Percentiles rank a stretch among this genome's conserved stretches.
Conservation (phyloP, 106 monocot species). For the Gastrodia elata region DNA sequence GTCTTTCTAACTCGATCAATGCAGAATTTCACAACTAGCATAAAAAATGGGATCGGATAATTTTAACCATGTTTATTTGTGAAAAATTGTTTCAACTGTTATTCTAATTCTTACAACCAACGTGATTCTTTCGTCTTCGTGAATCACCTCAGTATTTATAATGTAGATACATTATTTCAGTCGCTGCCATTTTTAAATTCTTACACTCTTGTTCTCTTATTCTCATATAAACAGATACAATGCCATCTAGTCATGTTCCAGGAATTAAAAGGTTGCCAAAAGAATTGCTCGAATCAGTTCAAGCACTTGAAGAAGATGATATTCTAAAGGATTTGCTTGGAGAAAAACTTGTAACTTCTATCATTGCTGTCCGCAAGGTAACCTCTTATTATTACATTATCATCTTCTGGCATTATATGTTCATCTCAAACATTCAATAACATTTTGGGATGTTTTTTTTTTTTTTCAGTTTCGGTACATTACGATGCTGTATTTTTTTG, state of each 20-base stretch:
- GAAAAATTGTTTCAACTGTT: not conserved
- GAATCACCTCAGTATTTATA: not conserved
- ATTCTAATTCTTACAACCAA: not conserved
- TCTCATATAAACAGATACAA: conserved; percentile 34
- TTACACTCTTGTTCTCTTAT: not conserved
- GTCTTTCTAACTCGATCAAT: too few species aligned
- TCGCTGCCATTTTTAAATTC: not conserved
- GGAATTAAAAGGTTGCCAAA: conserved; percentile 54
- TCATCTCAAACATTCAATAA: not conserved
- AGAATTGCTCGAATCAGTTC: conserved; percentile 62
- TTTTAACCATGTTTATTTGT: not conserved
- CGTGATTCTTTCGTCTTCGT: not conserved
- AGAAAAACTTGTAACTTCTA: conserved; percentile 58
- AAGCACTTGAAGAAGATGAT: conserved; percentile 52
- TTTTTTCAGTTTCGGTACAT: not conserved
- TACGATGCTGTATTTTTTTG: not conserved
- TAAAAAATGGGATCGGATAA: not conserved
- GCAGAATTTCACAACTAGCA: not conserved
- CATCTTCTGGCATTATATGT: not conserved
- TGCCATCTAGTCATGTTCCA: conserved; percentile 37
- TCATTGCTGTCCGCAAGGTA: conserved; percentile 72
- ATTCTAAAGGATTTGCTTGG: conserved; percentile 63
- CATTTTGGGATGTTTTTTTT: not conserved
- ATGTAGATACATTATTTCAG: not conserved
- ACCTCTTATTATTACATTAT: not conserved